phyloP scores from a whole-genome alignment of 1,139 yeast genomes.

The Suhomyces kunorum region DNA sequence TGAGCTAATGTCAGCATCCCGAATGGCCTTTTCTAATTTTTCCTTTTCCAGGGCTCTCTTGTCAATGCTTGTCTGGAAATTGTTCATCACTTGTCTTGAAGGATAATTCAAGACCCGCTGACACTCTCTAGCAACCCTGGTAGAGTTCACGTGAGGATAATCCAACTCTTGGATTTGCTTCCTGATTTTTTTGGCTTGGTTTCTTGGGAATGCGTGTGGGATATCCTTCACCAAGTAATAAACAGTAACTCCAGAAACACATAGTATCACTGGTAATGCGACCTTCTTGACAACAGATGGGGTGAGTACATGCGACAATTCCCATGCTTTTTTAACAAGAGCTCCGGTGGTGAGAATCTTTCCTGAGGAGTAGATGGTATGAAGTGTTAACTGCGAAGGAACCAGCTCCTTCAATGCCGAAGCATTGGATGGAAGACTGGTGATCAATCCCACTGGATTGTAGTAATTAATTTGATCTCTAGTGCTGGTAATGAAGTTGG shows the following conservation, averaged over 20 bases:
- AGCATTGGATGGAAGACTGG: conserved; percentile 35
- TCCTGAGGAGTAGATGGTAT: conserved; percentile 47
- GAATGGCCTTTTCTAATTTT: conserved; percentile 52
- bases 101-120: conserved; percentile 81
- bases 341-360: conserved; percentile 49
- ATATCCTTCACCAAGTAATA: conserved; percentile 75
- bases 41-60: conserved; percentile 61
- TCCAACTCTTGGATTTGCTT: conserved; percentile 64
- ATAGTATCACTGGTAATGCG: conserved; percentile 49
- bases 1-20: conserved; percentile 59
- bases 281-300: conserved; percentile 36
- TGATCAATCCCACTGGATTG: conserved; percentile 39
- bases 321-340: conserved; percentile 34
- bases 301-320: conserved; percentile 29
- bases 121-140: conserved; percentile 78
- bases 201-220: conserved; percentile 86
- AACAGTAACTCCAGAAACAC: conserved; percentile 58
- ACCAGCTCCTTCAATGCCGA: conserved; percentile 35
- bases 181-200: conserved; percentile 72
- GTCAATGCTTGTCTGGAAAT: conserved; percentile 72
- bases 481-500: conserved; percentile 30
- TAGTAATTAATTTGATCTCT: conserved; percentile 33
- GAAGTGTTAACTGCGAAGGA: conserved; percentile 44
- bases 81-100: conserved; percentile 75
- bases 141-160: conserved; percentile 76